phyloP scores from a whole-genome alignment of 2,329 filamentous ascomycete species.

The Thielaviopsis punctulata region DNA sequence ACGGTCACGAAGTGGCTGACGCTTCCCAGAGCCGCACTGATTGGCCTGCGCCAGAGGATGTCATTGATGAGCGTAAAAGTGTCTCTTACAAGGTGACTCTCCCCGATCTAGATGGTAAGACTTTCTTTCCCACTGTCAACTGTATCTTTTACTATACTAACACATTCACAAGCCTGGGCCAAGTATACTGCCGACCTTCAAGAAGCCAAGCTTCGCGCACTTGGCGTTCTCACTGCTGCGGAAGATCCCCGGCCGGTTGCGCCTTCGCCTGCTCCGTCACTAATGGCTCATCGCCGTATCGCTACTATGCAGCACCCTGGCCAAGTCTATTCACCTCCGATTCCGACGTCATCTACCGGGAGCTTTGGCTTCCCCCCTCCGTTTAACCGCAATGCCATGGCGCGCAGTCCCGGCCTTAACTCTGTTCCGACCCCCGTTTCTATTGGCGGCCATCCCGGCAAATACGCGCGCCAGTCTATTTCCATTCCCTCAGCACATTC shows the following conservation, averaged over 20 bases:
- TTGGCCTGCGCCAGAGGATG: slow-evolving; percentile 48
- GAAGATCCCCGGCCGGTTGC: slow-evolving; percentile 45
- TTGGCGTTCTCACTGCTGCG: slow-evolving; percentile 69
- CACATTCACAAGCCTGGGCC: slow-evolving; percentile 36
- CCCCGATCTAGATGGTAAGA: slow-evolving; percentile 47
- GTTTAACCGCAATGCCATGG: slow-evolving; percentile 43
- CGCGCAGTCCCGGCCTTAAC: slow-evolving; percentile 44
- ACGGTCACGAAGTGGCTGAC: slow-evolving; percentile 21
- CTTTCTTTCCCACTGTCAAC: not conserved
- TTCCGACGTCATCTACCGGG: slow-evolving; percentile 48
- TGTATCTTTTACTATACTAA: not conserved
- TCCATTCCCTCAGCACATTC: slow-evolving; percentile 46
- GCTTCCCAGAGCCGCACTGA: slow-evolving; percentile 47
- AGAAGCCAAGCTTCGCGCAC: slow-evolving; percentile 80
- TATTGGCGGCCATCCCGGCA: slow-evolving; percentile 40
- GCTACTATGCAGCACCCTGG: slow-evolving; percentile 58
- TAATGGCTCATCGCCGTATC: slow-evolving; percentile 11
- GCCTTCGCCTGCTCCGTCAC: slow-evolving; percentile 5
- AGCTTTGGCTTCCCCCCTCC: slow-evolving; percentile 37
- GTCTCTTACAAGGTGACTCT: slow-evolving; percentile 45
- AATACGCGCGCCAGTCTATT: slow-evolving; percentile 53
- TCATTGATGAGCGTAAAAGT: slow-evolving; percentile 36
- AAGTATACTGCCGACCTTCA: slow-evolving; percentile 66
- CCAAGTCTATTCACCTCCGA: slow-evolving; percentile 66
- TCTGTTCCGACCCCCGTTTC: slow-evolving; percentile 58